A percentile compares a stretch with the other conserved stretches of the same genome.
phyloP scores from a whole-genome alignment of 2,329 filamentous ascomycete species.

The Stemphylium vesicarium region DNA sequence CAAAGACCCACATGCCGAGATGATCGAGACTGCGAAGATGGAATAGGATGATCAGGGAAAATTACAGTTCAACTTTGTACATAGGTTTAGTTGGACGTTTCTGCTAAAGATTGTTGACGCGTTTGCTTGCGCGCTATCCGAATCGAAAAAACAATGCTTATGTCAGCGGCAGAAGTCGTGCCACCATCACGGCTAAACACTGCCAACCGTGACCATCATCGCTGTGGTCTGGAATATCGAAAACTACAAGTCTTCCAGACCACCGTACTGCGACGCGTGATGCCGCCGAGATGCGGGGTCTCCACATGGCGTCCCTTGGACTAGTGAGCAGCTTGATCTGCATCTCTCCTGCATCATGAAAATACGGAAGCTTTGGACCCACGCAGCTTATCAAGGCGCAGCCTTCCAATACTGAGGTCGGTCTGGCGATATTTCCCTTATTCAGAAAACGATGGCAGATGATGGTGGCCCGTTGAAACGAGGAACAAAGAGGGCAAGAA shows the following conservation, averaged over 20 bases:
- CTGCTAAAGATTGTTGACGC: background rate
- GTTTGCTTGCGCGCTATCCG: background rate
- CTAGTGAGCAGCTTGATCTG: background rate
- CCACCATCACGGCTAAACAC: background rate
- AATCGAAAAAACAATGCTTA: background rate
- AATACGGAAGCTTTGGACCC: background rate
- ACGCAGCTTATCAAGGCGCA: background rate
- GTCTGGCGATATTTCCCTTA: background rate
- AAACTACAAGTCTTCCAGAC: background rate
- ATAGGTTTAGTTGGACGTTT: background rate
- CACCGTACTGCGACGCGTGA: background rate
- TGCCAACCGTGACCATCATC: background rate
- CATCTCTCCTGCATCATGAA: background rate
- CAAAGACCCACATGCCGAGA: background rate
- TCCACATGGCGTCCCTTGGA: slow-evolving; percentile 2
- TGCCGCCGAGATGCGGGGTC: slow-evolving; percentile 9
- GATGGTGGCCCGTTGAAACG: background rate
- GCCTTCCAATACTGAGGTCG: background rate
- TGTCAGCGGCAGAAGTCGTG: background rate
- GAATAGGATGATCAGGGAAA: background rate
- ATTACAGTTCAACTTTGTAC: background rate
- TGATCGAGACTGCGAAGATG: background rate
- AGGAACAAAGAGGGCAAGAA: slow-evolving; percentile 11
- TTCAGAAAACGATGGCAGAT: background rate
- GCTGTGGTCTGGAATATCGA: background rate